These are phyloP conservation scores for Mycena vitilis DNA, from an alignment of 768 basidiomycete genomes.

Conservation along the genomic window DNA sequence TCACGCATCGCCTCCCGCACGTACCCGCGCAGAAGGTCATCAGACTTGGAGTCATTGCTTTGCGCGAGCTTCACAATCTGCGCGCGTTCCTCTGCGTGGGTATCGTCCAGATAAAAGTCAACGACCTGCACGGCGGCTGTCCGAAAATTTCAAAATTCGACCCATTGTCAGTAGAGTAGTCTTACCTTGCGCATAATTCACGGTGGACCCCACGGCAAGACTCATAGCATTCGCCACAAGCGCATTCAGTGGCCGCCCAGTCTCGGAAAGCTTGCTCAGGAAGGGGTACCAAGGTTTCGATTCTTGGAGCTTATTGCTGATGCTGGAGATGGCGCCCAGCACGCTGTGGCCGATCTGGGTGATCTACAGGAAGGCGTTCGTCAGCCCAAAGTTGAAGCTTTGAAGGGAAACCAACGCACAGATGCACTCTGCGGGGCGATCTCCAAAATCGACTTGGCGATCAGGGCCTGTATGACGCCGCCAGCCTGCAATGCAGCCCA, in stretches of 20 bases:
- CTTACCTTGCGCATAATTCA: constrained; percentile 58
- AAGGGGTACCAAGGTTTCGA: constrained; percentile 45
- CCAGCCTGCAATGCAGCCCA: not conserved
- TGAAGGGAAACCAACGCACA: not conserved
- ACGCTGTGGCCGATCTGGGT: too few species aligned
- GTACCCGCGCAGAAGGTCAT: constrained; percentile 57
- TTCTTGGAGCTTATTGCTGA: too few species aligned
- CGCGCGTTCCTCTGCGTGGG: constrained; percentile 49
- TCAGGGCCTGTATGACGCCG: not conserved
- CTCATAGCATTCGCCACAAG: constrained; percentile 58
- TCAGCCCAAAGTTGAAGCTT: too few species aligned
- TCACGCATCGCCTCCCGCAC: constrained; percentile 62
- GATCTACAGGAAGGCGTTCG: too few species aligned
- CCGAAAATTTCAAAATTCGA: not conserved
- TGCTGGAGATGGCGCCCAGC: too few species aligned
- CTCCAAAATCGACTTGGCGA: not conserved
- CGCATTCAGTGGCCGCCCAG: constrained; percentile 53
- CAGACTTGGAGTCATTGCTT: constrained; percentile 42
- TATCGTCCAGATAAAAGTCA: constrained; percentile 63
- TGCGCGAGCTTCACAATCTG: constrained; percentile 51
- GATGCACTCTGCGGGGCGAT: not conserved
- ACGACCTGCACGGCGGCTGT: constrained; percentile 57
- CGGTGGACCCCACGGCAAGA: constrained; percentile 54
- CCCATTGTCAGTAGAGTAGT: not conserved
- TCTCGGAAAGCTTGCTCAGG: constrained; percentile 7